Evolutionary conservation across 345 rosid species (phyloP).

Genomic region (Hevea brasiliensis): DNA sequence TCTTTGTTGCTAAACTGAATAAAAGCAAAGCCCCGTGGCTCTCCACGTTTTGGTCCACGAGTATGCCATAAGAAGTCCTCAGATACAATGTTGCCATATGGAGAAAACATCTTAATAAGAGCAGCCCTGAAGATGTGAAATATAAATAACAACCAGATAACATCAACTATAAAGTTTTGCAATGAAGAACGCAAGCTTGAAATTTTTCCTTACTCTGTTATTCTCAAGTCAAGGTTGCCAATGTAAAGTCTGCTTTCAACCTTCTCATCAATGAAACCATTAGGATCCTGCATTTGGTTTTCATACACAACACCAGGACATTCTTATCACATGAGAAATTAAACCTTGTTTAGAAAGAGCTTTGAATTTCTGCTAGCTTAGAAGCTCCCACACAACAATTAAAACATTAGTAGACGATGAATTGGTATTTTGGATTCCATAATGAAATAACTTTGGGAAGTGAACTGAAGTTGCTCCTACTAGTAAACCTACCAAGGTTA

Average conservation of each 20-base stretch:
- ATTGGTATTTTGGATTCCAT: not conserved
- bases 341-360: not conserved
- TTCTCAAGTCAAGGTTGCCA: constrained; percentile 82
- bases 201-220: constrained; percentile 67
- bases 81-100: constrained; percentile 76
- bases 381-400: not conserved
- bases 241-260: constrained; percentile 67
- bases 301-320: not conserved
- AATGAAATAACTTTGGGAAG: not conserved
- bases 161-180: not conserved
- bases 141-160: not conserved
- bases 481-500: not conserved
- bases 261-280: constrained; percentile 55
- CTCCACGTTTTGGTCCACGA: constrained; percentile 88
- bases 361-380: not conserved
- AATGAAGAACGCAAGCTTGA: not conserved
- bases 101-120: constrained; percentile 86
- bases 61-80: constrained; percentile 96
- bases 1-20: constrained; percentile 71
- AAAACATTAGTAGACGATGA: not conserved
- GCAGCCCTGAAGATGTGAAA: constrained; percentile 53
- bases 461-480: not conserved
- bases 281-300: constrained; percentile 51
- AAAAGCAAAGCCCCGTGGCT: constrained; percentile 87
- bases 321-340: not conserved